Conservation (phyloP, 2,329 filamentous ascomycete genomes). For the Stemphylium lycopersici region DNA sequence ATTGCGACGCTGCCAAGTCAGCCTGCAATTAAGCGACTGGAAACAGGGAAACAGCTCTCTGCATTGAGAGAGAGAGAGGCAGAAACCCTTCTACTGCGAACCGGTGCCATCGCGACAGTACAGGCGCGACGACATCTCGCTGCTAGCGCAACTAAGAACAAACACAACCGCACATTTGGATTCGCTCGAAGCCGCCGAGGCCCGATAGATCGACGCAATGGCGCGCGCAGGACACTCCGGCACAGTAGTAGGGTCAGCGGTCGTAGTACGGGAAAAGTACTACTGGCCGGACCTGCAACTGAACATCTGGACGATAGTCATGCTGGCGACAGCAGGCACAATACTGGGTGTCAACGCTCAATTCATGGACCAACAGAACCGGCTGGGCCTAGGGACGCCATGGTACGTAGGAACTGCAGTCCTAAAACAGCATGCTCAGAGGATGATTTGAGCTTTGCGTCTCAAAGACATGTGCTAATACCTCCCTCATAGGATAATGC, state of each 20-base stretch:
- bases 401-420: constrained; percentile 55
- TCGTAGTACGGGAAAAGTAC: constrained; percentile 60
- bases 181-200: background rate
- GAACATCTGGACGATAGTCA: constrained; percentile 69
- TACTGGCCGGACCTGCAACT: constrained; percentile 70
- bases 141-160: background rate
- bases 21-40: constrained; percentile 15
- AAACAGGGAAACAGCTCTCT: constrained; percentile 4
- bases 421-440: background rate
- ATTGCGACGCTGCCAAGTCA: constrained; percentile 22
- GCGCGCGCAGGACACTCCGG: constrained; percentile 42
- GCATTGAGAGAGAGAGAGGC: background rate
- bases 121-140: background rate
- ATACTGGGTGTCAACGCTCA: constrained; percentile 66
- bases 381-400: constrained; percentile 62
- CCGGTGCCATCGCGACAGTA: background rate
- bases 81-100: too few relatives aligned
- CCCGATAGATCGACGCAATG: constrained; percentile 32
- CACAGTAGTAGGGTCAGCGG: constrained; percentile 47
- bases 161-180: background rate
- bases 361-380: constrained; percentile 64
- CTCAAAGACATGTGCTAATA: constrained; percentile 8
- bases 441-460: background rate
- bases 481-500: constrained; percentile 62
- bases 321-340: constrained; percentile 63